Evolutionary conservation across 495 filamentous ascomycete genomes (phyloP).

Genomic region (Cercophora samala): DNA sequence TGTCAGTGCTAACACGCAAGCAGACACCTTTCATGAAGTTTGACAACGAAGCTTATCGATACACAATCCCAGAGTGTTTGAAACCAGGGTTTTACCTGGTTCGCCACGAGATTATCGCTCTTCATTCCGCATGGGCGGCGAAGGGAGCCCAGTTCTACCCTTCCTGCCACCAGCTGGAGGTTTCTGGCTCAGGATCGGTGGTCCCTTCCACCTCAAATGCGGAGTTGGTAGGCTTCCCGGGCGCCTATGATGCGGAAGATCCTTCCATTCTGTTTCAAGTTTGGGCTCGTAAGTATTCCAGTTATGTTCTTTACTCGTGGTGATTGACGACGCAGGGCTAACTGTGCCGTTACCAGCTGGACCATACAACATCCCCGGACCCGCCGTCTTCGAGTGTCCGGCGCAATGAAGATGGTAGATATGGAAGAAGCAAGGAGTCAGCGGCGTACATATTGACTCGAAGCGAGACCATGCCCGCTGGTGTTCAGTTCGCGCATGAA

Average conservation of each 20-base stretch:
- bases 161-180: slow-evolving; percentile 63
- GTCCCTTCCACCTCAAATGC: slow-evolving; percentile 31
- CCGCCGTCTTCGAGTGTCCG: slow-evolving; percentile 40
- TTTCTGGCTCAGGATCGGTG: slow-evolving; percentile 55
- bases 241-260: slow-evolving; percentile 52
- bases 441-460: too few relatives aligned
- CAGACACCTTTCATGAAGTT: slow-evolving; percentile 44
- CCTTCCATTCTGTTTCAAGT: slow-evolving; percentile 57
- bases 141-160: slow-evolving; percentile 69
- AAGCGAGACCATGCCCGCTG: too few relatives aligned
- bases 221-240: slow-evolving; percentile 43
- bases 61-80: slow-evolving; percentile 59
- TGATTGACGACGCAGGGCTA: background rate
- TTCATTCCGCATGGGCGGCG: slow-evolving; percentile 53
- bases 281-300: slow-evolving; percentile 39
- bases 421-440: background rate
- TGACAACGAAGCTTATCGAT: slow-evolving; percentile 57
- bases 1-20: background rate
- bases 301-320: background rate
- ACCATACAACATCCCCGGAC: slow-evolving; percentile 55
- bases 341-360: slow-evolving; percentile 23
- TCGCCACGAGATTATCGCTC: slow-evolving; percentile 67
- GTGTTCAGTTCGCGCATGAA: too few relatives aligned
- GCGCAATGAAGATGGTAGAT: background rate
- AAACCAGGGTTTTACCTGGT: slow-evolving; percentile 63